phyloP scores from a whole-genome alignment of 2,329 filamentous ascomycete species.

The Aotearoamyces nothofagi region DNA sequence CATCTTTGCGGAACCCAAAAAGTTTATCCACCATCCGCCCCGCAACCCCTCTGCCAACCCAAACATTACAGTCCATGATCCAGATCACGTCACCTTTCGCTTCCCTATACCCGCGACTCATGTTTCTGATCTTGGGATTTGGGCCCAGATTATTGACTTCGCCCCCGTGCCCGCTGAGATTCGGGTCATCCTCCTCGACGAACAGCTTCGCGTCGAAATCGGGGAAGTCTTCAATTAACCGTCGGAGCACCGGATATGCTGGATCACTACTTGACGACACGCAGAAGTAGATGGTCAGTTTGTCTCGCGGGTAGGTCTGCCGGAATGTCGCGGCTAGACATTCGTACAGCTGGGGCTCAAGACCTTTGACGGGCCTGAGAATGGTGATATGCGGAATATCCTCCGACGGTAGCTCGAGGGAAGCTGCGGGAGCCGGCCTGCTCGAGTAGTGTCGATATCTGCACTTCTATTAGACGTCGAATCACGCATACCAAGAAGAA shows the following conservation, averaged over 20 bases:
- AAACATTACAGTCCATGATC: conserved; percentile 94
- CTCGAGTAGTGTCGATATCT: conserved; percentile 39
- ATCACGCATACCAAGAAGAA: conserved; percentile 1
- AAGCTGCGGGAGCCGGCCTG: conserved; percentile 31
- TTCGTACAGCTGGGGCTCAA: conserved; percentile 82
- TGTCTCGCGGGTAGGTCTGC: conserved; percentile 65
- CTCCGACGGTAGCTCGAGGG: conserved; percentile 31
- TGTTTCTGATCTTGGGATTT: conserved; percentile 97
- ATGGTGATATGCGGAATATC: conserved; percentile 72
- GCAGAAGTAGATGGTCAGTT: conserved; percentile 70
- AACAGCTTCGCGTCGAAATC: conserved; percentile 55
- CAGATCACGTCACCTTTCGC: conserved; percentile 79
- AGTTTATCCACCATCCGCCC: conserved; percentile 84
- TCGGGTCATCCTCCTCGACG: conserved; percentile 68
- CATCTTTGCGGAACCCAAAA: conserved; percentile 45
- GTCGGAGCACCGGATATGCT: conserved; percentile 57
- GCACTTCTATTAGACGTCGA: conserved; percentile 4
- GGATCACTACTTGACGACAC: conserved; percentile 62
- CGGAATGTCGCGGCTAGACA: conserved; percentile 77
- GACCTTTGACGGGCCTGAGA: conserved; percentile 83
- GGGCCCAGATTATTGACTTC: conserved; percentile 55
- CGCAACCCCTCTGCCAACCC: conserved; percentile 65
- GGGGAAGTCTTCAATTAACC: conserved; percentile 60
- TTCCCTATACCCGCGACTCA: conserved; percentile 84
- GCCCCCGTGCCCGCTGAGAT: conserved; percentile 39